Evolutionary conservation across 495 filamentous ascomycete species (phyloP), one percentile per base, ranked within the genome.

Genomic region (Aspergillus saccharolyticus): DNA sequence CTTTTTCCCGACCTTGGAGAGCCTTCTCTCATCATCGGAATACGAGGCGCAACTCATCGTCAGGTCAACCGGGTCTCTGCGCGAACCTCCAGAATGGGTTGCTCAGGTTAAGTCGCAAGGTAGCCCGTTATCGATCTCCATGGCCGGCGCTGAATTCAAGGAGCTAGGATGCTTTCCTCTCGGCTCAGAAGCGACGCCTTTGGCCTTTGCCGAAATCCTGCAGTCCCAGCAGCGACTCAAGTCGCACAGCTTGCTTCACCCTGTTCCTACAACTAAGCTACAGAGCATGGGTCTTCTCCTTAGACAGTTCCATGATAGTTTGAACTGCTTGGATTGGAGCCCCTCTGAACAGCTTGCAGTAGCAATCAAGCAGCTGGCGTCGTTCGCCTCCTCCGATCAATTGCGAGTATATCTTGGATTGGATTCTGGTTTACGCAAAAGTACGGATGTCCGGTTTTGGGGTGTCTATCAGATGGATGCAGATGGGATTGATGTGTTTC

Each of bases 131-230:
- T 83, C 79, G 1, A 66, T 77, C 14, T 83, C 81, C 0, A 70
- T 76, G 54, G 58, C 63, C 7, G 80, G 78, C 0, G 58, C 66
- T 18, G 67, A 75, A 17, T 83, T 78, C 61, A 73, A 68, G 16
- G 56, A 69, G 14, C 68, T 82, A n/a, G 82, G 82, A 12, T 83
- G 81, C 55, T 83, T 84, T 54, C 80, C 80, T 9, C 64, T 85
- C n/a, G 81, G 81, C 0, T 70, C 79, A 4, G 71, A 81, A 25
- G 63, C 73, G 1, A 72, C 73, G 4, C 55, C 68, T 22, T 55
- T 69, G 18, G 73, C 74, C 21, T 83, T 82, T 54, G 70, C 72
- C 1, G 75, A 80, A 20, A 73, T 83, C 39, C 64, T 82, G 21
- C 66, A 77, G 42, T 76, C 74, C 20, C 81, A 83, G 58, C 71